These are phyloP conservation scores for Hyaloscypha bicolor DNA, from an alignment of 495 filamentous ascomycete genomes.

Conservation along the genomic window DNA sequence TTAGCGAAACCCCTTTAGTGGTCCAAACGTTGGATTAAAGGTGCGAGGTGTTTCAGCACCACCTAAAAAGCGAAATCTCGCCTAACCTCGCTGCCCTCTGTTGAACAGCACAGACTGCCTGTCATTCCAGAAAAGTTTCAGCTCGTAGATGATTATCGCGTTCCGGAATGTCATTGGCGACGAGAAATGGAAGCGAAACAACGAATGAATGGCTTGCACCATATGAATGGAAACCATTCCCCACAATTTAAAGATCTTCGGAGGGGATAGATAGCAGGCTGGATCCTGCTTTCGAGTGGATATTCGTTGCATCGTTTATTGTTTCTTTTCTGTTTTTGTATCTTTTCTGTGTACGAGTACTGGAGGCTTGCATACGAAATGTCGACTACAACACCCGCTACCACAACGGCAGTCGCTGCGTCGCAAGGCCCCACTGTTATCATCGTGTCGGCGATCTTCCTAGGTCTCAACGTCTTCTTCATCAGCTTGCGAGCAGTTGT, in stretches of 20 bases:
- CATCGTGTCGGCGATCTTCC: background rate
- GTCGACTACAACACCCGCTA: background rate
- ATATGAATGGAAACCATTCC: background rate
- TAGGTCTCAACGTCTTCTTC: constrained; percentile 1
- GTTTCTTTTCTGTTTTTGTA: background rate
- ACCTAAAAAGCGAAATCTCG: background rate
- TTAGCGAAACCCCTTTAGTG: background rate
- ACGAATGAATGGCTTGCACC: too few species aligned
- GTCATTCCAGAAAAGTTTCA: background rate
- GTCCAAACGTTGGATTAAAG: background rate
- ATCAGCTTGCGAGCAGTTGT: constrained; percentile 4
- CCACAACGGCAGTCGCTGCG: background rate
- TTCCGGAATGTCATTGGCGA: background rate
- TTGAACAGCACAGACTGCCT: background rate
- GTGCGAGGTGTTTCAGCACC: background rate
- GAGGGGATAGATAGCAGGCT: background rate
- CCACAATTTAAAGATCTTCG: background rate
- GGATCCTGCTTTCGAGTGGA: background rate
- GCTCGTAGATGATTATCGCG: background rate
- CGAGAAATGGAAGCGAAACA: background rate
- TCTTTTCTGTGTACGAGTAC: background rate
- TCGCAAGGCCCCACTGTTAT: constrained; percentile 3
- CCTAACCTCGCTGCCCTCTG: background rate
- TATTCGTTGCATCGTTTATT: background rate
- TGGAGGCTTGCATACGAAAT: background rate